A percentile compares a stretch with the other conserved stretches of the same genome.
These are phyloP conservation scores for Nasturtium officinale DNA, from an alignment of 345 rosid species.

Conservation along the genomic window DNA sequence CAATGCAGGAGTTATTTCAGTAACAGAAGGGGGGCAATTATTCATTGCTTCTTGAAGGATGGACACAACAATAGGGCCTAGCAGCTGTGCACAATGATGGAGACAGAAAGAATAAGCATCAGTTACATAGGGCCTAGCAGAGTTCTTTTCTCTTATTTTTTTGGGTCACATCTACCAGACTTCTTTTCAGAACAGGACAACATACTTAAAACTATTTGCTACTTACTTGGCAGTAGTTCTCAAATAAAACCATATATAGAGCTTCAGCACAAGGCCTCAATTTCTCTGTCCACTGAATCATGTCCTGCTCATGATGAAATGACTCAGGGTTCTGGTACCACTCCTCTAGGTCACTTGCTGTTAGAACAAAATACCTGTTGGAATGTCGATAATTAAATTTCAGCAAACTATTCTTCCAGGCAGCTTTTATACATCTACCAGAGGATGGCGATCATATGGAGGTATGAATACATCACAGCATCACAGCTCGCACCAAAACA, in stretches of 20 bases:
- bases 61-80: constrained; percentile 91
- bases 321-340: constrained; percentile 94
- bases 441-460: constrained; percentile 17
- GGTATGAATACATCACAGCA: constrained; percentile 24
- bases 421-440: constrained; percentile 14
- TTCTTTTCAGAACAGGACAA: constrained; percentile 16
- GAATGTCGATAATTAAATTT: constrained; percentile 36
- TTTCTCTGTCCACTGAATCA: constrained; percentile 98
- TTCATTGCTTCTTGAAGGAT: constrained; percentile 95
- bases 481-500: constrained; percentile 31
- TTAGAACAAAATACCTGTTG: constrained; percentile 91
- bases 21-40: constrained; percentile 76
- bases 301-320: constrained; percentile 98
- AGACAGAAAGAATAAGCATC: constrained; percentile 34
- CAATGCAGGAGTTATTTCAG: constrained; percentile 81
- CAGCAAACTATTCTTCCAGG: constrained; percentile 31
- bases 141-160: background rate
- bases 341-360: constrained; percentile 83
- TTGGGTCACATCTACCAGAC: background rate
- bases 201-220: constrained; percentile 34
- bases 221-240: constrained; percentile 93
- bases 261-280: constrained; percentile 98
- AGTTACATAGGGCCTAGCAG: background rate
- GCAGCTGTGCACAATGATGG: constrained; percentile 54
- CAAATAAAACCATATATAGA: constrained; percentile 92